Evolutionary conservation across 257 asterid species (phyloP).

Genomic region (Eustoma russellianum): DNA sequence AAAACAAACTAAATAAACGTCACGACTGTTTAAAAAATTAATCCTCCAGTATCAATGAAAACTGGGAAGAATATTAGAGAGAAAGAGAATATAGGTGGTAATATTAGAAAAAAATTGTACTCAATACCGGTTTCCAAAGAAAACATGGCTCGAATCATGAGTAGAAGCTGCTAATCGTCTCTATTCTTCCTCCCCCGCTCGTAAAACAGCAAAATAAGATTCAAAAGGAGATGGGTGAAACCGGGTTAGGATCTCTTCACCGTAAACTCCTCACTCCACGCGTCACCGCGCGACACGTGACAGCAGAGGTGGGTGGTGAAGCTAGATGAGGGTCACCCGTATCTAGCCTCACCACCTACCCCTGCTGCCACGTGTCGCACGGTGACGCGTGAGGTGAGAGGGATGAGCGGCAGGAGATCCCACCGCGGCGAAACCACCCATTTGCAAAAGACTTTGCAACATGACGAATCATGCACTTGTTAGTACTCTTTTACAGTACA

Average conservation of each 20-base stretch:
- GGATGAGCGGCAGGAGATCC: too few relatives aligned
- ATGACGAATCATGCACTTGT: slow-evolving; percentile 31
- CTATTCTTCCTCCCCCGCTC: slow-evolving; percentile 38
- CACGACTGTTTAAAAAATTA: slow-evolving; percentile 41
- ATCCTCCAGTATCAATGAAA: slow-evolving; percentile 32
- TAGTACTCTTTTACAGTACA: slow-evolving; percentile 18
- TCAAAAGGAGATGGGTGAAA: slow-evolving; percentile 35
- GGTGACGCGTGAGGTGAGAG: too few relatives aligned
- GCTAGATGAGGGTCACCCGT: too few relatives aligned
- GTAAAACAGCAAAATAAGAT: slow-evolving; percentile 20
- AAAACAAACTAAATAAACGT: slow-evolving; percentile 27
- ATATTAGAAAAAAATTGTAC: slow-evolving; percentile 33
- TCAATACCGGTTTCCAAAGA: slow-evolving; percentile 35
- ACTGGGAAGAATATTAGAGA: slow-evolving; percentile 31
- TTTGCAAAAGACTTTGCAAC: slow-evolving; percentile 50
- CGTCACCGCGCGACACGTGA: too few relatives aligned
- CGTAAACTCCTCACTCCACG: too few relatives aligned
- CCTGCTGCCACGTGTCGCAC: too few relatives aligned
- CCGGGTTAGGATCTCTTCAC: too few relatives aligned
- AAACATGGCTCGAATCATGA: slow-evolving; percentile 49
- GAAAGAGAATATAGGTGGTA: slow-evolving; percentile 28
- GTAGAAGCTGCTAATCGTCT: slow-evolving; percentile 37
- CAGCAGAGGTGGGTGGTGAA: too few relatives aligned
- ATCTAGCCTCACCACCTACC: too few relatives aligned
- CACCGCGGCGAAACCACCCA: slow-evolving; percentile 62